These are phyloP conservation scores for Plasmodium fragile DNA, from an alignment of 169 alveolate species.

Conservation along the genomic window DNA sequence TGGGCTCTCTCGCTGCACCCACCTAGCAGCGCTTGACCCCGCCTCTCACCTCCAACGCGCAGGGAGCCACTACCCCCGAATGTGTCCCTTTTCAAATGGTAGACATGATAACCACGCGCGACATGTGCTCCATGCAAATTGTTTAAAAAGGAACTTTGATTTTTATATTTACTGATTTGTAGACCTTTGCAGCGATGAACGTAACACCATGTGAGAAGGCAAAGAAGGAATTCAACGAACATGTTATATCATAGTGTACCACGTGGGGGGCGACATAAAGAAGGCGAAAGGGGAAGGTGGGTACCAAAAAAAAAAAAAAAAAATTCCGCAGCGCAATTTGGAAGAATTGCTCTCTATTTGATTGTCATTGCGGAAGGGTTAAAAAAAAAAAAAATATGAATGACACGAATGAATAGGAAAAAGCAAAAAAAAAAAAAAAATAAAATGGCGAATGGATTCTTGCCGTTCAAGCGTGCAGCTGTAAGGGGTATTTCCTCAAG, in stretches of 20 bases:
- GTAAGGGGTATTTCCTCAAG: not conserved
- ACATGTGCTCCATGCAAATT: not conserved
- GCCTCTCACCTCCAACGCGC: not conserved
- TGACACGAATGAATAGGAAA: not conserved
- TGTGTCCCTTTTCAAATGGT: not conserved
- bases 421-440: not conserved
- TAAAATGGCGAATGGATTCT: not conserved
- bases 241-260: constrained; percentile 17
- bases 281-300: not conserved
- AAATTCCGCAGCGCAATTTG: not conserved
- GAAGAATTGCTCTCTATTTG: not conserved
- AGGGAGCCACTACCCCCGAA: not conserved
- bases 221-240: constrained; percentile 33
- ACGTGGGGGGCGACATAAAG: not conserved
- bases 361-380: not conserved
- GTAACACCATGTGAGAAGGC: constrained; percentile 14
- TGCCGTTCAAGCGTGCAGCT: not conserved
- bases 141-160: constrained; percentile 19
- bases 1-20: not conserved
- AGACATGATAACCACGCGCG: not conserved
- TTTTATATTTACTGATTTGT: constrained; percentile 30
- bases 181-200: constrained; percentile 10
- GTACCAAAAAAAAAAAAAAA: not conserved
- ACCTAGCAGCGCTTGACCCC: constrained; percentile 3
- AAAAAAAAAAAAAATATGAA: not conserved